phyloP scores from a whole-genome alignment of 176 grass and related monocot genomes.

The Eremochloa ophiuroides region DNA sequence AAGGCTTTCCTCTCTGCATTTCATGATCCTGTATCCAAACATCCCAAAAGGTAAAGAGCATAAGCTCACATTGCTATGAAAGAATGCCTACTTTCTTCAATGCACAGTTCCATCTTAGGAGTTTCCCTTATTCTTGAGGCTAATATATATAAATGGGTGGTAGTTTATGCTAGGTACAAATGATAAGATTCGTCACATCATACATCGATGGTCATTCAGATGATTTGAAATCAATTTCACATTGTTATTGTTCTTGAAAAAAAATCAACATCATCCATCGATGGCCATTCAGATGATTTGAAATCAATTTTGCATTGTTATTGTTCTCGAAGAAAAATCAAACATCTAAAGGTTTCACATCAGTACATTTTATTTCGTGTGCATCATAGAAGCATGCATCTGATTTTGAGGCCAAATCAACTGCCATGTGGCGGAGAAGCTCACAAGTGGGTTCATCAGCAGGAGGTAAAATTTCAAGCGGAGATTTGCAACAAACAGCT shows the following conservation, averaged over 20 bases:
- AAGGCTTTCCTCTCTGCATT: conserved; percentile 85
- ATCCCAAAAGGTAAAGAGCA: conserved; percentile 9
- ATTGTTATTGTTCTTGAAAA: neutral
- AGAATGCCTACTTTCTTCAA: neutral
- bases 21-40: conserved; percentile 73
- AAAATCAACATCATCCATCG: neutral
- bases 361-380: neutral
- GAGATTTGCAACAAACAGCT: neutral
- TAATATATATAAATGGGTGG: neutral
- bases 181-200: neutral
- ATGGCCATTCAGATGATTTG: neutral
- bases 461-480: neutral
- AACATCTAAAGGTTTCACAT: neutral
- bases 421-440: neutral
- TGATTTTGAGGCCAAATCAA: neutral
- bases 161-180: neutral
- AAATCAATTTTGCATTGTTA: neutral
- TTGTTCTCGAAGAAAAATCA: neutral
- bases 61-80: neutral
- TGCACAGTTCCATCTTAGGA: neutral
- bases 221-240: neutral
- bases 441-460: neutral
- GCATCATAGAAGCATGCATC: neutral
- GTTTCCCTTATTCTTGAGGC: neutral
- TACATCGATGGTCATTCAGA: neutral